Base-by-base conservation (phyloP, 1,284 basidiomycete genomes). In the Limonomyces culmigenus region DNA sequence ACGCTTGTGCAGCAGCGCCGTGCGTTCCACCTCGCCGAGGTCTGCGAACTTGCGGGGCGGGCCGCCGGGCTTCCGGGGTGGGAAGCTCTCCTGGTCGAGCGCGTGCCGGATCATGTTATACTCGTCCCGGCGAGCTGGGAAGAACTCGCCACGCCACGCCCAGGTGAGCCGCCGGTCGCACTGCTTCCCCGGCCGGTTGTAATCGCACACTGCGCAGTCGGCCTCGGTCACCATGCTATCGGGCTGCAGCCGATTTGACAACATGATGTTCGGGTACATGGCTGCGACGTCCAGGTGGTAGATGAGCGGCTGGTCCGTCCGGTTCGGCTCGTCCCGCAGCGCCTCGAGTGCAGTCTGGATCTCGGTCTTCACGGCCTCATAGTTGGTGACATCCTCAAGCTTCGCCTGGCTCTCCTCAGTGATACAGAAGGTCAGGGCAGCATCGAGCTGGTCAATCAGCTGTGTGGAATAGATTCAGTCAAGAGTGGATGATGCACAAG, bases 231-330 rank as follows among this genome's bases (percentile, higher is more conserved):
- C 86, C 56, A 98, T 86, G 1, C 95, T 95, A 56, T 99, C 95
- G 2, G 95, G 95, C 49, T 99, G 95, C 3, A 99, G 70, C 38
- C 95, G 86, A 55, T 99, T 98, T 19, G 91, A 96, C 63, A 99
- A 81, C 95, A 99, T 99, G 74, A 99, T 98, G 60, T 98, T 99
- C 40, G 95, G 95, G 52, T 99, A 98, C 95, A 99, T 99, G 45
- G 95, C 95, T 2, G 95, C 95, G 42, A 99, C 95, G 51, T 99
- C 95, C 50, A 98, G 61, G 59, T 99, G 95, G 58, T 99, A 99
- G 52, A 99, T 98, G 45, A 98, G 74, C 0, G 95, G 95, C 17
- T 77, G 80, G 60, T 97, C 93, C 37, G 71, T 68, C 14, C 92
- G 84, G 36, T 74, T 69, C 0, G 95, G 93, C 35, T 85, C 74